Evolutionary conservation across 192 early-diverging fungal species (phyloP).

Genomic region (Obelidium mucronatum): DNA sequence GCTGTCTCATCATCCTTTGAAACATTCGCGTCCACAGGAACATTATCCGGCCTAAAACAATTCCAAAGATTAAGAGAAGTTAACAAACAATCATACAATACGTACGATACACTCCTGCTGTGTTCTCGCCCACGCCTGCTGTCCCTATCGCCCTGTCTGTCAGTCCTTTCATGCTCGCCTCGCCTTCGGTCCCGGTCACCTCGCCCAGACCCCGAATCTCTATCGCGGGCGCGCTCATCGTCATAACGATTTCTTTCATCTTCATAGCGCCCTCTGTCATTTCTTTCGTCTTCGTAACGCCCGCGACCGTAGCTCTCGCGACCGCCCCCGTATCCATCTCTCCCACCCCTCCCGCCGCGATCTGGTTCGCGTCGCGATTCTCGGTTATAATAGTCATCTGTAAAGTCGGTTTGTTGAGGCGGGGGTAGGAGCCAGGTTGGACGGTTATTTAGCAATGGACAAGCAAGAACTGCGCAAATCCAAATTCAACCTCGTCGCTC

Average conservation of each 20-base stretch:
- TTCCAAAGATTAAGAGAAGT: background rate
- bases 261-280: background rate
- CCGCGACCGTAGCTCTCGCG: background rate
- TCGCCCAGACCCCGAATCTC: background rate
- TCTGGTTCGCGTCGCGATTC: no score
- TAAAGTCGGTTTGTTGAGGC: background rate
- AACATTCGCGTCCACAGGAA: background rate
- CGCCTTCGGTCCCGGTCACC: background rate
- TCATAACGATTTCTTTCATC: background rate
- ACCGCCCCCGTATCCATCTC: background rate
- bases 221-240: background rate
- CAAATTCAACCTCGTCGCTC: background rate
- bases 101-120: background rate
- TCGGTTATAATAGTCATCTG: no score
- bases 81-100: background rate
- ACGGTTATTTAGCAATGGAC: background rate
- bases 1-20: background rate
- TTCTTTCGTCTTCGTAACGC: background rate
- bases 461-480: no score
- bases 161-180: background rate
- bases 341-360: background rate
- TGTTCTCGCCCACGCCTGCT: background rate
- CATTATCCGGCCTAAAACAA: no score
- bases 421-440: background rate
- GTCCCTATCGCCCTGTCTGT: constrained; percentile 11